Conservation (phyloP, 2,329 filamentous ascomycete genomes). For the Pseudonectria buxi region DNA sequence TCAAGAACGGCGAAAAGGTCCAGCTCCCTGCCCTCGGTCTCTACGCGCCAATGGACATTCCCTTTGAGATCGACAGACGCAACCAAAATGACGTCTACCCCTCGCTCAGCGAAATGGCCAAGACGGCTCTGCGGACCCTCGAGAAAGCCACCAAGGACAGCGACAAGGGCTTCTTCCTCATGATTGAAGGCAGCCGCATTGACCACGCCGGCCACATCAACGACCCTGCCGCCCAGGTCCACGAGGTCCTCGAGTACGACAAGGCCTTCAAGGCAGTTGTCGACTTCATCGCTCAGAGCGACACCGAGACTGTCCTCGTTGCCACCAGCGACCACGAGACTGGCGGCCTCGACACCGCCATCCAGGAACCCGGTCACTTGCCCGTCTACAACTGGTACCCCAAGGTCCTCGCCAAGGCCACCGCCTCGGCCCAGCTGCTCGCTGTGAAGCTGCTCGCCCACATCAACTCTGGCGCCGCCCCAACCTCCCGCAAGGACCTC, state of each 20-base stretch:
- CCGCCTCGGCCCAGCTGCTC: conserved; percentile 70
- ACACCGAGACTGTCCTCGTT: conserved; percentile 72
- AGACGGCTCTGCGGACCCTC: conserved; percentile 71
- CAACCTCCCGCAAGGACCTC: conserved; percentile 30
- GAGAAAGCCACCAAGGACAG: conserved; percentile 73
- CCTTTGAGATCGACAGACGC: conserved; percentile 86
- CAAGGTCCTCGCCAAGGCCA: conserved; percentile 64
- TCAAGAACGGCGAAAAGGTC: conserved; percentile 60
- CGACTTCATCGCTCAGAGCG: conserved; percentile 71
- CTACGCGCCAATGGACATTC: conserved; percentile 75
- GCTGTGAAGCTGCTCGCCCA: conserved; percentile 55
- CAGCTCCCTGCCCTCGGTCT: conserved; percentile 80
- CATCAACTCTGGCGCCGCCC: conserved; percentile 35
- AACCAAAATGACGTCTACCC: conserved; percentile 76
- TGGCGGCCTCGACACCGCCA: conserved; percentile 75
- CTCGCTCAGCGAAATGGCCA: conserved; percentile 84
- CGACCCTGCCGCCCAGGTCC: conserved; percentile 76
- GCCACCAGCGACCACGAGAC: conserved; percentile 95
- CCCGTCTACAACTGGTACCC: conserved; percentile 74
- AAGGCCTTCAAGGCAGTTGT: conserved; percentile 74
- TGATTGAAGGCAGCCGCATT: conserved; percentile 96
- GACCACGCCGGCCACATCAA: conserved; percentile 90
- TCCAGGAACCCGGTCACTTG: conserved; percentile 51
- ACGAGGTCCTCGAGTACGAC: conserved; percentile 95
- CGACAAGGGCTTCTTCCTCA: conserved; percentile 93